phyloP scores from a whole-genome alignment of 257 asterid genomes.

The Sherardia arvensis region DNA sequence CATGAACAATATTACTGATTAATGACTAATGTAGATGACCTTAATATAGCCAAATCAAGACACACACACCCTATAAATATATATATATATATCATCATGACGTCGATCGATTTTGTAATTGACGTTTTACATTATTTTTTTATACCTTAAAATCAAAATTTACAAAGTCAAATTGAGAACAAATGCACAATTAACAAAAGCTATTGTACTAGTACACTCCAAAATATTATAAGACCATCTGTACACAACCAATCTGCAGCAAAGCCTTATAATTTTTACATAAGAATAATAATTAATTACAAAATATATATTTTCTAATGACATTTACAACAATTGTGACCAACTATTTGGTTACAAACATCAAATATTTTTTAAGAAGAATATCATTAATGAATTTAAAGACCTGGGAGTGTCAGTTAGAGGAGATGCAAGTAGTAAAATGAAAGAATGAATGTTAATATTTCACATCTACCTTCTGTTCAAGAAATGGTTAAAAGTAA shows the following conservation, averaged over 20 bases:
- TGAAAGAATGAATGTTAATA: constrained; percentile 7
- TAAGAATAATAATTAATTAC: neutral
- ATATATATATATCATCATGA: too few species aligned
- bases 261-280: too few species aligned
- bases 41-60: too few species aligned
- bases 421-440: constrained; percentile 2
- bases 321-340: neutral
- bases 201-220: neutral
- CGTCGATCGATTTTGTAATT: too few species aligned
- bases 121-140: too few species aligned
- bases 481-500: neutral
- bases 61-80: too few species aligned
- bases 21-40: too few species aligned
- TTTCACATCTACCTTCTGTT: neutral
- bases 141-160: too few species aligned
- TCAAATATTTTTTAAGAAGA: neutral
- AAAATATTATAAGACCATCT: too few species aligned
- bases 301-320: neutral
- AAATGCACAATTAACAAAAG: neutral
- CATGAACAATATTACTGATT: too few species aligned
- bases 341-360: neutral
- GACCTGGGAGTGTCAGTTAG: constrained; percentile 1
- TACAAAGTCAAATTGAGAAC: neutral
- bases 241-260: too few species aligned
- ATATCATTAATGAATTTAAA: neutral